These are phyloP conservation scores for Taphrina sp. DNA, from an alignment of 1,139 yeast genomes.

Conservation along the genomic window DNA sequence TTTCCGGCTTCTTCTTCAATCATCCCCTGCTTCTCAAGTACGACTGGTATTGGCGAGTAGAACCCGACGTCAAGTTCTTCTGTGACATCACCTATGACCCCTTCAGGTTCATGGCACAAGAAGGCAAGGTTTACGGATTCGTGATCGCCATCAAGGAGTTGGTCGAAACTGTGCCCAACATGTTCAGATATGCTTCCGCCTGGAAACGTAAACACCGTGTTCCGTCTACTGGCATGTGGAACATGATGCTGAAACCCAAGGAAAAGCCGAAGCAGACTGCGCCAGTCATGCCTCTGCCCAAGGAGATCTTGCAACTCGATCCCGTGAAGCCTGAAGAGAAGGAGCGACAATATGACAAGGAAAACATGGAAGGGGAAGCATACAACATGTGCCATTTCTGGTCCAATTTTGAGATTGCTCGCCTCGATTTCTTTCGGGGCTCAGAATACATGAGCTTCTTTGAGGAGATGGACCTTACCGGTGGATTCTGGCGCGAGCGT, in stretches of 20 bases:
- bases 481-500: slow-evolving; percentile 82
- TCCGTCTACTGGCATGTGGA: slow-evolving; percentile 52
- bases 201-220: slow-evolving; percentile 55
- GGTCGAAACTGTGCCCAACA: slow-evolving; percentile 72
- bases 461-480: slow-evolving; percentile 61
- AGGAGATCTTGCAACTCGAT: slow-evolving; percentile 11
- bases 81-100: slow-evolving; percentile 93
- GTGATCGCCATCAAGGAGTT: slow-evolving; percentile 73
- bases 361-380: slow-evolving; percentile 51
- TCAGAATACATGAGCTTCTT: slow-evolving; percentile 64
- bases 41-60: slow-evolving; percentile 95
- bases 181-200: slow-evolving; percentile 67
- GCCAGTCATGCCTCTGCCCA: slow-evolving; percentile 36
- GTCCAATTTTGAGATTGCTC: slow-evolving; percentile 90
- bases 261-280: slow-evolving; percentile 36
- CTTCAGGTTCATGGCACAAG: slow-evolving; percentile 69
- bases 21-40: slow-evolving; percentile 63
- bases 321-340: slow-evolving; percentile 36
- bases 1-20: slow-evolving; percentile 72
- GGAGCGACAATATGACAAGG: slow-evolving; percentile 37
- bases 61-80: slow-evolving; percentile 82
- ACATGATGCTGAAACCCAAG: slow-evolving; percentile 44
- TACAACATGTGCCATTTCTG: slow-evolving; percentile 86
- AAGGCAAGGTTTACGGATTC: slow-evolving; percentile 76
- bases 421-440: slow-evolving; percentile 68